Conservation (phyloP, 257 asterid species). For the Fraxinus americana region DNA sequence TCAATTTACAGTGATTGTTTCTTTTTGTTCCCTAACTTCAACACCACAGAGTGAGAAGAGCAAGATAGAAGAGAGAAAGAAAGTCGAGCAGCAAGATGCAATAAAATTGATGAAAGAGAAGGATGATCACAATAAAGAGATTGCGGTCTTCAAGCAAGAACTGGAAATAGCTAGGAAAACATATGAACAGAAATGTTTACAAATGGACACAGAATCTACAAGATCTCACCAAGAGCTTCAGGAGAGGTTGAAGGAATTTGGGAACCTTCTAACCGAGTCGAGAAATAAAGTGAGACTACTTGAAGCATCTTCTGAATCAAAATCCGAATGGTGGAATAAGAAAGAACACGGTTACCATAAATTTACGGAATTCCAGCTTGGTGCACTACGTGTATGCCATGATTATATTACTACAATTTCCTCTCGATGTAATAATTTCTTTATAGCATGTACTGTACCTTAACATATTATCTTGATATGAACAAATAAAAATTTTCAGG, state of each 20-base stretch:
- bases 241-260: conserved; percentile 51
- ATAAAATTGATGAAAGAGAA: conserved; percentile 46
- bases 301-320: conserved; percentile 52
- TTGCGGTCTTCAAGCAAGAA: conserved; percentile 35
- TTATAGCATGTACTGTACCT: neutral
- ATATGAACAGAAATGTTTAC: conserved; percentile 37
- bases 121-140: conserved; percentile 44
- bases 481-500: conserved; percentile 42
- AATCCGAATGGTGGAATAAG: conserved; percentile 62
- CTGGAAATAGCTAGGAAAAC: conserved; percentile 40
- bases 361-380: conserved; percentile 80
- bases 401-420: conserved; percentile 1
- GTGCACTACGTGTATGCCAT: conserved; percentile 70
- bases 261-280: conserved; percentile 41
- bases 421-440: neutral
- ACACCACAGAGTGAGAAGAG: conserved; percentile 47
- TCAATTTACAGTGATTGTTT: conserved; percentile 2
- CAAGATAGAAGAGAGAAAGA: conserved; percentile 40
- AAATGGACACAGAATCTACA: conserved; percentile 43
- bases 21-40: neutral
- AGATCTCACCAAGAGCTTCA: conserved; percentile 59
- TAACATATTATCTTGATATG: neutral
- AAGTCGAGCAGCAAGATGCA: conserved; percentile 43
- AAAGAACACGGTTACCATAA: conserved; percentile 57
- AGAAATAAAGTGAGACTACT: conserved; percentile 51